Base-by-base conservation (phyloP, 257 asterid species). In the Anisodus tanguticus region DNA sequence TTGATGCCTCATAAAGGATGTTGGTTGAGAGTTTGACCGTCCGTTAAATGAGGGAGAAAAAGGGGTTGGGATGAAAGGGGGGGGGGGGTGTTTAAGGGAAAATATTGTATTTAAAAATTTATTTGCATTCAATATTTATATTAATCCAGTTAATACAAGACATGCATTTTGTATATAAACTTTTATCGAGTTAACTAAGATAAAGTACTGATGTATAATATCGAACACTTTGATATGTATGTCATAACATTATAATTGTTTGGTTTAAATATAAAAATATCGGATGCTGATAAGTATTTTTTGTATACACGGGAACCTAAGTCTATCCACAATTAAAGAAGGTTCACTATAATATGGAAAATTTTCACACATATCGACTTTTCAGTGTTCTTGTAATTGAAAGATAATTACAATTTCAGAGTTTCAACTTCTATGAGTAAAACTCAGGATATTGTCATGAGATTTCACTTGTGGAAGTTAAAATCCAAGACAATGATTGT, bases 1-100 rank as follows among this genome's bases (percentile, higher is more conserved):
- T 67, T 76, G 37, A 4, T 67, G 77, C 79, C 81, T 76, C 43
- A 76, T 88, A 80, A 85, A 83, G 87, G 70, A 60, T 81, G 87
- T 85, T 88, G 54, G 90, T 85, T 88, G 90, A 83, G 87, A 9
- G 81, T 74, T 85, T 85, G 90, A 74, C 88, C 51, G 62, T 83
- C 84, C 57, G 87, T 63, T 80, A 85, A 74, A 62, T 83, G 78
- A 83, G 83, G 35, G 19, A 62, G 63, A 31, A 55, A 19, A 22
- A 10, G 35, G 0, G 4, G 17, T 41, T 41, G 45, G 76, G 10
- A 16, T 54, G 5, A 2, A 4, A 16, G 9, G 1, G 41, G 0
- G 2, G 1, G 11, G 7, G 7, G 22, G 63, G 5, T 3, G 64
- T n/a, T 54, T 85, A 0, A 83, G 88, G 81, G 86, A 66, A 69